Evolutionary conservation across 257 asterid species (phyloP).

Genomic region (Nicotiana undulata): DNA sequence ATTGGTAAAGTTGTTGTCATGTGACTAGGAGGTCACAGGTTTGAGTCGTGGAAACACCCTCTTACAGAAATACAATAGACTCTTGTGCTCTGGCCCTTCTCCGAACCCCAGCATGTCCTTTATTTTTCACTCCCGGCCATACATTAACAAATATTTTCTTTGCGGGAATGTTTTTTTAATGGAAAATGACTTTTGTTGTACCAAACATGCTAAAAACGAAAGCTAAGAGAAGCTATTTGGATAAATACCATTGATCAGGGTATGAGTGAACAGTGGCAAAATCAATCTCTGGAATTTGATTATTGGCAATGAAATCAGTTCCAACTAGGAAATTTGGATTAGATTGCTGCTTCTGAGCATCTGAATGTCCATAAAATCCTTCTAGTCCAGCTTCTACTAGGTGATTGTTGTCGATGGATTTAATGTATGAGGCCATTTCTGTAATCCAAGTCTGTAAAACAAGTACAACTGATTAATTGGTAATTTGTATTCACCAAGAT

Average conservation of each 20-base stretch:
- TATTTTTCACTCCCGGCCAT: no score
- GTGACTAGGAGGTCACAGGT: no score
- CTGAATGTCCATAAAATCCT: conserved; percentile 52
- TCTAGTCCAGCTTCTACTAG: conserved; percentile 58
- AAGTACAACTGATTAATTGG: neutral
- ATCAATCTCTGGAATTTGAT: conserved; percentile 49
- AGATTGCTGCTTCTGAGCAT: conserved; percentile 19
- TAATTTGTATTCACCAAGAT: no score
- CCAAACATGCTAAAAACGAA: neutral
- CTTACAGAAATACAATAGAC: no score
- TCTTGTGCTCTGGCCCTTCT: fast-evolving
- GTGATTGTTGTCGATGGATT: conserved; percentile 56
- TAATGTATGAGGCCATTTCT: conserved; percentile 63
- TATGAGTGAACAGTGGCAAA: conserved; percentile 61
- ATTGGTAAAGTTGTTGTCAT: no score
- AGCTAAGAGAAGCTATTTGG: no score
- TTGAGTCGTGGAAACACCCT: no score
- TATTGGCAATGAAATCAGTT: conserved; percentile 54
- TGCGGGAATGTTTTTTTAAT: no score
- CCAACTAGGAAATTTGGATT: conserved; percentile 45
- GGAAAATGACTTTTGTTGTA: neutral
- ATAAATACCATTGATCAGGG: conserved; percentile 51
- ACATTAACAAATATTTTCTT: no score
- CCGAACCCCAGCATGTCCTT: no score
- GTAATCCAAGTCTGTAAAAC: conserved; percentile 48